These are phyloP conservation scores for Cadophora malorum DNA, from an alignment of 2,329 filamentous ascomycete genomes.

Conservation along the genomic window DNA sequence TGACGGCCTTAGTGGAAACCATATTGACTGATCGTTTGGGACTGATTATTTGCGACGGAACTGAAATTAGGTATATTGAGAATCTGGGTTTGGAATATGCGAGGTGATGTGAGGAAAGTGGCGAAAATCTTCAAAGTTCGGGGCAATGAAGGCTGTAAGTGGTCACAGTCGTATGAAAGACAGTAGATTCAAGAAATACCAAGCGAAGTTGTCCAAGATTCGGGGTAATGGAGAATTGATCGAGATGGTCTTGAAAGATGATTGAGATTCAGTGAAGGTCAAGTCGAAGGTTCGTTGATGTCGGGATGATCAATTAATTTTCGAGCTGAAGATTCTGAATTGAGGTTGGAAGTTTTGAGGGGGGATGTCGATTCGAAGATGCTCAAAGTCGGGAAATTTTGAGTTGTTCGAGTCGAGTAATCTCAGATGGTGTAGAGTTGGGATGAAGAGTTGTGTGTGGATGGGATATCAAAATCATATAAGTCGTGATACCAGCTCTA, in stretches of 20 bases:
- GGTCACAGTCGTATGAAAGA: conserved; percentile 2
- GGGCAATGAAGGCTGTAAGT: neutral
- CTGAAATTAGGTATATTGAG: conserved; percentile 4
- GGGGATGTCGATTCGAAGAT: conserved; percentile 21
- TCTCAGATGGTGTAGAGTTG: conserved; percentile 16
- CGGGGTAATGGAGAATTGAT: conserved; percentile 9
- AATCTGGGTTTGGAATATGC: neutral
- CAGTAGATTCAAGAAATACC: conserved; percentile 19
- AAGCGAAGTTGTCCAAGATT: conserved; percentile 13
- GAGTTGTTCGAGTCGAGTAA: conserved; percentile 24
- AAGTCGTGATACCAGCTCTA: conserved; percentile 23
- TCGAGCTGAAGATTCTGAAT: conserved; percentile 2
- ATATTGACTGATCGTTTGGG: conserved; percentile 12
- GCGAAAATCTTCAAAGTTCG: conserved; percentile 13
- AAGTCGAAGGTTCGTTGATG: conserved; percentile 19
- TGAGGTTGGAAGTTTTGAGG: neutral
- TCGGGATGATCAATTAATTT: conserved; percentile 20
- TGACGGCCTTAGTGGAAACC: conserved; percentile 23
- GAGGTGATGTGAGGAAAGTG: neutral
- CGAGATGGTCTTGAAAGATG: neutral
- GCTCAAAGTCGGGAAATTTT: conserved; percentile 29
- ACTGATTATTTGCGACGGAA: neutral
- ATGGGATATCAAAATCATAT: conserved; percentile 20
- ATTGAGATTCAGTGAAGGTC: neutral
- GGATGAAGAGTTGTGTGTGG: conserved; percentile 6